phyloP scores from a whole-genome alignment of 805 yeast species.

The Suhomyces sp. region DNA sequence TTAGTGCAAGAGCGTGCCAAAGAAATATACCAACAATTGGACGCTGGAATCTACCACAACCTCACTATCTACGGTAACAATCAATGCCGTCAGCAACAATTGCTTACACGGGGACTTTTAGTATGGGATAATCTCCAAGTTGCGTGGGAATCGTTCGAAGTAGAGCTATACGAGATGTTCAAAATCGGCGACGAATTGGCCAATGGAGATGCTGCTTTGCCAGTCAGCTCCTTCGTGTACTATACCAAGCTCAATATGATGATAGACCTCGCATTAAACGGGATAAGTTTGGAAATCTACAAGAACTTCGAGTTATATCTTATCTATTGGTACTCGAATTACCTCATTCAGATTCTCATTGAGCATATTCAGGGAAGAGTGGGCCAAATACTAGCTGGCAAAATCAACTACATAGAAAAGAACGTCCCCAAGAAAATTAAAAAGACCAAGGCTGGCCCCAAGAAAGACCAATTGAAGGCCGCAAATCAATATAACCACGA shows the following conservation, averaged over 20 bases:
- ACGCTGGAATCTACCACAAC: conserved; percentile 38
- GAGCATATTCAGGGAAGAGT: conserved; percentile 47
- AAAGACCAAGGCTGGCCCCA: conserved; percentile 50
- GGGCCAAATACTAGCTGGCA: conserved; percentile 29
- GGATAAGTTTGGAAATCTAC: conserved; percentile 73
- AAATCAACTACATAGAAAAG: conserved; percentile 32
- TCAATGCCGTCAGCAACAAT: conserved; percentile 80
- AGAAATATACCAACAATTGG: conserved; percentile 35
- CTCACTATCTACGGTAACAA: conserved; percentile 46
- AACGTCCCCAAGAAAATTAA: conserved; percentile 40
- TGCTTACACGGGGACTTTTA: conserved; percentile 50
- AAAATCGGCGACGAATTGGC: conserved; percentile 36
- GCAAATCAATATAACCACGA: conserved; percentile 28
- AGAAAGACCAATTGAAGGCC: conserved; percentile 36
- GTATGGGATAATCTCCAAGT: conserved; percentile 83
- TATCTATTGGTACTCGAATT: conserved; percentile 66
- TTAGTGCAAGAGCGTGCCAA: not conserved
- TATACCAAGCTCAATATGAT: conserved; percentile 64
- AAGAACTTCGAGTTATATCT: conserved; percentile 64
- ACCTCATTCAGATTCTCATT: conserved; percentile 39
- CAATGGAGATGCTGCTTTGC: conserved; percentile 47
- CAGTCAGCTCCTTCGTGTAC: conserved; percentile 69
- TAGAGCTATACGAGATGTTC: conserved; percentile 32
- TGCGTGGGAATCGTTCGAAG: conserved; percentile 62
- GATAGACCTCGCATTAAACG: conserved; percentile 68